Base-by-base conservation (phyloP, 2,329 filamentous ascomycete genomes). In the Fusarium sp. region DNA sequence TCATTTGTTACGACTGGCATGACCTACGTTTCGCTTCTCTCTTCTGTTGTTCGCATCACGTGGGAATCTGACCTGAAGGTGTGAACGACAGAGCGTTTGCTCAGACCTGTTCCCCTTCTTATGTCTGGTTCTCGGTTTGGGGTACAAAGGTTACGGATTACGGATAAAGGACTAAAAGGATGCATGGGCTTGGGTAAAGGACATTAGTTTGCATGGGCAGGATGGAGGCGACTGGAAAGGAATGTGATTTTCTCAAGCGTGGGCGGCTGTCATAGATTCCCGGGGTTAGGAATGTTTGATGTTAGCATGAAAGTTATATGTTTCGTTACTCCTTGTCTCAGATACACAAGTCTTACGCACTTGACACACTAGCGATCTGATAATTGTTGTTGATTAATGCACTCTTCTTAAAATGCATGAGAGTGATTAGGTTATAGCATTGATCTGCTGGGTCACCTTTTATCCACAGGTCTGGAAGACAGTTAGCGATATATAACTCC, bases 1-100 rank as follows among this genome's bases (percentile, higher is more conserved):
- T 80, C 68, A 70, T 73, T 76, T 79, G 77, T 76, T 81, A 75
- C 72, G 76, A 78, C 71, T 77, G 76, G 76, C 70, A 79, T 78
- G 76, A 66, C 70, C 75, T 76, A 72, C 72, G 58, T 72, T 74
- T 69, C 47, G 65, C 52, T 68, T 66, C 67, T 56, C 67, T 56
- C 63, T 54, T 62, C 35, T 63, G 11, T 22, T 54, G 38, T 61
- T 30, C 8, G 33, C 50, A 32, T 64, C 52, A 40, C 64, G 22
- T 67, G 50, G 15, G 47, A 30, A 35, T 35, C 62, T 43, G 62
- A 35, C 40, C 40, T 54, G 27, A 47, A 27, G 27, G 33, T 27
- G 20, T 25, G 20, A 50, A 32, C n/a, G 17, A 27, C 25, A 52
- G 43, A 30, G 7, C 35, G 22, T 25, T 10, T 30, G 10, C 15